Evolutionary conservation across 257 asterid species (phyloP).

Genomic region (Solanum infundibuliforme): DNA sequence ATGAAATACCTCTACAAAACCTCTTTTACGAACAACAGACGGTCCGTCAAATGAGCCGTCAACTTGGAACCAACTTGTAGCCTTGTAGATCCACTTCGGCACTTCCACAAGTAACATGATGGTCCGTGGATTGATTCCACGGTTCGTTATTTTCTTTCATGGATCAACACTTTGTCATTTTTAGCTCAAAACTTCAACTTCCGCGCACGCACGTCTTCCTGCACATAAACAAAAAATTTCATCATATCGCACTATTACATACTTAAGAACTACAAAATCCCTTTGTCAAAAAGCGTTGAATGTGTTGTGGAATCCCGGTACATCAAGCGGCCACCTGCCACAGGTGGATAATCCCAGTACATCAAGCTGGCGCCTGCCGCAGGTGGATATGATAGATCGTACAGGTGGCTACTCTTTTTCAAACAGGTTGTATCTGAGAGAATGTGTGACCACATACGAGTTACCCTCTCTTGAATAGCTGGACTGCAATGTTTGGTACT

Average conservation of each 20-base stretch:
- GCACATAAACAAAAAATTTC: background rate
- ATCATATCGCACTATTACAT: background rate
- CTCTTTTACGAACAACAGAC: background rate
- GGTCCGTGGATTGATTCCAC: background rate
- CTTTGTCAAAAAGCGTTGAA: background rate
- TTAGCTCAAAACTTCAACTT: background rate
- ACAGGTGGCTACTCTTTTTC: background rate
- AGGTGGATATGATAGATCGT: background rate
- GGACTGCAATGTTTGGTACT: background rate
- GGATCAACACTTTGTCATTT: background rate
- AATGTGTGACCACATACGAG: background rate
- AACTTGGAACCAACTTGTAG: background rate
- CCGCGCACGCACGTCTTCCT: background rate
- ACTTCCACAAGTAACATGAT: background rate
- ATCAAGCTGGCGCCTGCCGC: background rate
- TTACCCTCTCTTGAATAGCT: background rate
- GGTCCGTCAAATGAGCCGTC: background rate
- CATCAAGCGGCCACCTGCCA: background rate
- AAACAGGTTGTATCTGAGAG: background rate
- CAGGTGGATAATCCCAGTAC: background rate
- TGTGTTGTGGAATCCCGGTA: background rate
- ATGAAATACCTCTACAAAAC: too few species aligned
- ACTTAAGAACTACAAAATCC: background rate
- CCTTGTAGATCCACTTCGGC: background rate
- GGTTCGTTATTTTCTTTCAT: background rate